Percentiles rank a stretch among this genome's conserved stretches.
These are phyloP conservation scores for Candida maesae DNA, from an alignment of 805 yeast species.

Conservation along the genomic window DNA sequence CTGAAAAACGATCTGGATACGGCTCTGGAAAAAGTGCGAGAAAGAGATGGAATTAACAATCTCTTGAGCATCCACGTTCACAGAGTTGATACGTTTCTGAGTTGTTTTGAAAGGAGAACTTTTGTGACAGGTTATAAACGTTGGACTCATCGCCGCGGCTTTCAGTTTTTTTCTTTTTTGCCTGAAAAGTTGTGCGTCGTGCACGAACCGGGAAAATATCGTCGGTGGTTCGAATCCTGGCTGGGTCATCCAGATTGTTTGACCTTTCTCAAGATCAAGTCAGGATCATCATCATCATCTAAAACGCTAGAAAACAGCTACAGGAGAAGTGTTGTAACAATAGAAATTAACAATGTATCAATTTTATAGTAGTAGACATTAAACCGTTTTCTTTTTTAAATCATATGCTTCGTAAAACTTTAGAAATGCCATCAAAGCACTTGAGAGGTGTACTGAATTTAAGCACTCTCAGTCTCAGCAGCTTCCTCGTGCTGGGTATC, in stretches of 20 bases:
- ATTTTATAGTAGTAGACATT: conserved; percentile 1
- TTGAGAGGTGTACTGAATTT: too few species aligned
- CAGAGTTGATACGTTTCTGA: not conserved
- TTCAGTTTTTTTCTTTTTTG: conserved; percentile 1
- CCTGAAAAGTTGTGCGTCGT: not conserved
- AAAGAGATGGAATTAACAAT: conserved; percentile 1
- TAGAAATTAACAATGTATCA: not conserved
- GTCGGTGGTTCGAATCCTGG: not conserved
- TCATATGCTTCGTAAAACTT: not conserved
- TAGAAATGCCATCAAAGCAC: not conserved
- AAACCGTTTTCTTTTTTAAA: not conserved
- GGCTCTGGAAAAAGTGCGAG: not conserved
- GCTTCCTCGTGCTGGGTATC: conserved; percentile 18
- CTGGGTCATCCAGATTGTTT: not conserved
- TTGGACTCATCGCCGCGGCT: not conserved
- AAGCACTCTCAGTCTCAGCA: conserved; percentile 5
- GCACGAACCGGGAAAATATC: not conserved
- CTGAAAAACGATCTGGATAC: not conserved
- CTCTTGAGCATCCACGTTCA: conserved; percentile 20
- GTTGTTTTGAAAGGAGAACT: not conserved
- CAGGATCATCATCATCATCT: not conserved
- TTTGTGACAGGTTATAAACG: too few species aligned
- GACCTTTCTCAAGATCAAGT: not conserved
- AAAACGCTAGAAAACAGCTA: not conserved
- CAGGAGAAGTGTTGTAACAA: not conserved